Base-by-base conservation (phyloP, 202 grass and related monocot species). In the Panicum virgatum region DNA sequence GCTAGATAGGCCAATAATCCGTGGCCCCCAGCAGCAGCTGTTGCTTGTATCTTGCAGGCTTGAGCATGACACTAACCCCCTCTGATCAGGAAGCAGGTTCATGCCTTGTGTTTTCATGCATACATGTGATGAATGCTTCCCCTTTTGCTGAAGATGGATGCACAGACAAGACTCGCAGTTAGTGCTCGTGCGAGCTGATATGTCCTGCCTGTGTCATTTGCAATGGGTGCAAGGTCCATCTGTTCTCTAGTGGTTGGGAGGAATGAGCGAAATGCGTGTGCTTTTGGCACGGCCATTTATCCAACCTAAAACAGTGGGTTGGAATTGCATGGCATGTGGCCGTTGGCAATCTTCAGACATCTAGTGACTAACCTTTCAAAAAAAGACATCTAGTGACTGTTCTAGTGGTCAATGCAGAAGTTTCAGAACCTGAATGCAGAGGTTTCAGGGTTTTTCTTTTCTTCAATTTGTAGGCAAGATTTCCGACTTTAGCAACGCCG, bases 401-500 rank as follows among this genome's bases (percentile, higher is more conserved):
- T 44, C n/a, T 15, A 70, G 5, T 37, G 43, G 13, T 50, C 19
- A 71, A 25, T 22, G 29, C 3, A 44, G 3, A 7, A 57, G 19
- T 20, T 46, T 62, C 62, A 62, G 80, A 19, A 4, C 3, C 38
- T 15, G 83, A 42, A 79, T 23, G 8, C 47, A 4, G 3, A 26
- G 40, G 4, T 11, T 25, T 5, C 32, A 34, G 32, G 32, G 32
- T 5, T 34, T 34, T 34, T n/a, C 32, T 34, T 69, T 29, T 56
- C 34, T 4, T 23, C 5, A 3, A 22, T 80, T 19, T 73, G 77
- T 60, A 98, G 96, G 96, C 30, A 98, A 98, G 87, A 84, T 98
- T 20, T n/a, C 63, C 0, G 96, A 98, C 83, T 98, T 98, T 85
- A 98, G 96, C 86, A 98, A 95, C 48, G 96, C 90, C 1, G 96